Evolutionary conservation across 306 rosid genomes (phyloP), one percentile per base, ranked within the genome.

Genomic region (Prunus campanulata): DNA sequence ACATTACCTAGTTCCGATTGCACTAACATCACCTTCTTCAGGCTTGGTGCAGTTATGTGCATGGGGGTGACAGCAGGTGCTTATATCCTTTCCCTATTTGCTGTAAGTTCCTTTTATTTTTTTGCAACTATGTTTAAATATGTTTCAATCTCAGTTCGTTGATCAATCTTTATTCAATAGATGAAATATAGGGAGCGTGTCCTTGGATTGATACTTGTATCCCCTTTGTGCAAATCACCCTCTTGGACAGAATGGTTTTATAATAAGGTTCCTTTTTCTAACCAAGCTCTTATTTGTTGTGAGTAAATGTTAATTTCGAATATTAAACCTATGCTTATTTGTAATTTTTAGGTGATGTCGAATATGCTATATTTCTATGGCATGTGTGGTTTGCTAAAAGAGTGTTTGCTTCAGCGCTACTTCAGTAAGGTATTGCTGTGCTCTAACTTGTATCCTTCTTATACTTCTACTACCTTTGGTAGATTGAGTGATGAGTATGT

Each of bases 11-110:
- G 30, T 77, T 62, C 84, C 81, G 22, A 80, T 75, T 78, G 59
- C 61, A 69, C 74, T 44, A 62, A 67, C 68, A 42, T 79, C 39
- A 70, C 73, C 78, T 80, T 77, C 72, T 72, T 69, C 90, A 93
- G 98, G 89, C 97, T 93, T 71, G 96, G 90, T 70, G 96, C 96
- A 19, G 98, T 93, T 78, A 93, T 93, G 98, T 93, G 98, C 83
- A 91, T 93, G 98, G 98, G 98, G 78, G 97, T 88, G 71, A 91
- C 93, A 1, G 93, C 97, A 22, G 98, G 98, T 78, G 98, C 96
- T 51, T 93, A 91, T 81, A 88, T 93, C 82, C 96, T 93, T 46
- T 72, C 93, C 3, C 79, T 93, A 61, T 93, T 93, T 50, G 93
- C 98, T 22, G 98, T 93, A 93, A 60, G 98, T 87, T 71, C 68